A percentile compares a stretch with the other conserved stretches of the same genome.
These are phyloP conservation scores for Zopfia rhizophila DNA, from an alignment of 2,329 filamentous ascomycete genomes.

Conservation along the genomic window DNA sequence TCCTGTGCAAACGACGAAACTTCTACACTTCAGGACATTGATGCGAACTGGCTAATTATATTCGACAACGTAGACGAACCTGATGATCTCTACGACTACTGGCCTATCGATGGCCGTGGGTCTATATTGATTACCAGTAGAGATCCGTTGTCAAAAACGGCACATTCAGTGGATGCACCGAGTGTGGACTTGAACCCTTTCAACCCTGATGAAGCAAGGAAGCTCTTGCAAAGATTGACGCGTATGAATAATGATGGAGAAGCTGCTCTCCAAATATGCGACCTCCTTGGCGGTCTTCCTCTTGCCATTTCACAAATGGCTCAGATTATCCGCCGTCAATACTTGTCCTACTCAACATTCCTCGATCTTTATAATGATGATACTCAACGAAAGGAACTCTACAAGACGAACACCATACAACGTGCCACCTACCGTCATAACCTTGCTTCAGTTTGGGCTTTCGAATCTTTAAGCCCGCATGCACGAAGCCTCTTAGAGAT, in stretches of 20 bases:
- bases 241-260: slow-evolving; percentile 1
- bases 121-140: slow-evolving; percentile 25
- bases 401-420: no score
- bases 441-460: slow-evolving; percentile 15
- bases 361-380: slow-evolving; percentile 13
- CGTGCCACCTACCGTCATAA: slow-evolving; percentile 11
- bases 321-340: slow-evolving; percentile 19
- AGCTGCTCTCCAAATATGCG: slow-evolving; percentile 1
- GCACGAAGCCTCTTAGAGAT: slow-evolving; percentile 13
- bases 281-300: slow-evolving; percentile 23
- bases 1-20: slow-evolving; percentile 9
- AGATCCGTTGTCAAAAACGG: slow-evolving; percentile 8
- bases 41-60: slow-evolving; percentile 25
- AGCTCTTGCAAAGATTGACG: slow-evolving; percentile 5
- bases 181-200: slow-evolving; percentile 9
- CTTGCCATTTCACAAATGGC: slow-evolving; percentile 32
- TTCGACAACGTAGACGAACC: slow-evolving; percentile 18
- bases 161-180: background rate
- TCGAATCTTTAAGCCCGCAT: slow-evolving; percentile 16
- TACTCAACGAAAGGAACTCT: background rate
- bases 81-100: slow-evolving; percentile 13
- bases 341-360: slow-evolving; percentile 23
- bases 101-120: slow-evolving; percentile 21
- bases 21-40: background rate
- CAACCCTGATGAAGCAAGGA: slow-evolving; percentile 3